Evolutionary conservation across 345 rosid species (phyloP).

Genomic region (Sonneratia caseolaris): DNA sequence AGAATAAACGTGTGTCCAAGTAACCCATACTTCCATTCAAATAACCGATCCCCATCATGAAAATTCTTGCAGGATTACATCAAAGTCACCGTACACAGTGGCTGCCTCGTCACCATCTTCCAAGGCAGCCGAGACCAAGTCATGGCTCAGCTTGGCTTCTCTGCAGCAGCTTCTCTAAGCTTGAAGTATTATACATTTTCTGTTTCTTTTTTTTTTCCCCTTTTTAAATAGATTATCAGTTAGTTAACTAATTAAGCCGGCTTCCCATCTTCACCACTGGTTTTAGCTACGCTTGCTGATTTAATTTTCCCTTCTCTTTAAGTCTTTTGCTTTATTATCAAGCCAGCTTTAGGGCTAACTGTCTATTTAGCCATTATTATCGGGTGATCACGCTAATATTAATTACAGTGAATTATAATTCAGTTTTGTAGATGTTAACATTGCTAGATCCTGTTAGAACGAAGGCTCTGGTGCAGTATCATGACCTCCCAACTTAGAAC

Average conservation of each 20-base stretch:
- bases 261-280: background rate
- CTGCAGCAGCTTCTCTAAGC: slow-evolving; percentile 6
- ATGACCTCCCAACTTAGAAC: background rate
- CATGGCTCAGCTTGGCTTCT: slow-evolving; percentile 79
- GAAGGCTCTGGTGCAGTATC: background rate
- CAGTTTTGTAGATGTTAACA: no score
- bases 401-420: background rate
- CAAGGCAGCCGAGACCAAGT: slow-evolving; percentile 37
- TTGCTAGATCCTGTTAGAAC: no score
- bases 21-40: background rate
- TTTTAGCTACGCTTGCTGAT: background rate
- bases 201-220: no score
- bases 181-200: background rate
- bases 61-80: slow-evolving; percentile 34
- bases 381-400: background rate
- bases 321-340: slow-evolving; percentile 2
- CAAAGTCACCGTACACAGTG: slow-evolving; percentile 54
- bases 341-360: background rate
- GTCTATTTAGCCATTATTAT: background rate
- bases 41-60: background rate
- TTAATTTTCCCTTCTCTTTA: background rate
- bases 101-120: slow-evolving; percentile 20
- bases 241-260: background rate
- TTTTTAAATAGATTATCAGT: background rate
- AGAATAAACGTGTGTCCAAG: background rate